Evolutionary conservation across 1,284 basidiomycete genomes (phyloP), one percentile per base, ranked within the genome.

Genomic region (Puccinia hordei): DNA sequence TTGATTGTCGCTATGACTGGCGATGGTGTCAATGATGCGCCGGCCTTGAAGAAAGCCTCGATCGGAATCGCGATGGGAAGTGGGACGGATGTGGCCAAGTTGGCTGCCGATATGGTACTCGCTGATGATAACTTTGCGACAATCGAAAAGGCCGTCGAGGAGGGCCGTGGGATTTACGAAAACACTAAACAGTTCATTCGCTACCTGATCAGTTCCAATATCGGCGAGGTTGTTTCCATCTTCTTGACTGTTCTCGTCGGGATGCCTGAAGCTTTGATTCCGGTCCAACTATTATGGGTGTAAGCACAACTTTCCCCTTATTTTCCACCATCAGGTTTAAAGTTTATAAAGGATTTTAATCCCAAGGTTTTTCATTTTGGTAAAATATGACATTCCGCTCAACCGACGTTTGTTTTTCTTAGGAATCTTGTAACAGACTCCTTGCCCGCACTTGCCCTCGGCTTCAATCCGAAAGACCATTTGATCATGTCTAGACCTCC

Each of bases 1-100:
- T 87, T 96, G 82, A 94, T 99, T 46, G 95, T 98, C n/a, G 97
- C 97, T 24, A 99, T 99, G 97, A 93, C 92, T 81, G 93, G 93
- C 79, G 94, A 95, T 84, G 94, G 94, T 84, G 87, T 87, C 35
- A 88, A 87, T 82, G 87, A 87, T 79, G 87, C 87, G 12, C 86
- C 87, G 1, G 87, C 87, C 5, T 84, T 87, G 44, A 86, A 86
- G 71, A 83, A 85, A 46, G 87, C 87, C 10, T 85, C 85, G 71
- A 87, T 87, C 53, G 87, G 87, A 38, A 86, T 87, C 41, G 86
- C 87, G 0, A 87, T 87, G 87, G 87, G 87, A 2, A 84, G 83
- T 0, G 87, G 87, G 41, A 87, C 87, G 0, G 87, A 87, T 82
- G 87, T 85, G 44, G 85, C 85, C 55, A 87, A 87, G 83, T 83